phyloP scores from a whole-genome alignment of 768 basidiomycete species.

The Leccinum disarticulatum region DNA sequence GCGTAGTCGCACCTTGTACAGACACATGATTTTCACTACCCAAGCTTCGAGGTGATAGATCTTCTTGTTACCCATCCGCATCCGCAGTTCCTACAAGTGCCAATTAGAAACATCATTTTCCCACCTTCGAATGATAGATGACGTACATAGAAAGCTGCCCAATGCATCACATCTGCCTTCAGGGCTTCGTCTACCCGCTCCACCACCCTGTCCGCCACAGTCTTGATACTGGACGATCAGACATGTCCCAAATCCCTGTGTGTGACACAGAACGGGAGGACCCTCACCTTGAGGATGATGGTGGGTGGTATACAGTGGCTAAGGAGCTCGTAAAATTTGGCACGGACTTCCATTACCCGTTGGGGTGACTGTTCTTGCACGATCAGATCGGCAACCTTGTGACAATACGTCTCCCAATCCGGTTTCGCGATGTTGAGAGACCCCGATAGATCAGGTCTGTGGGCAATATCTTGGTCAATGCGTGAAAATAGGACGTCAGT shows the following conservation, averaged over 20 bases:
- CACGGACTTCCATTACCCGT: constrained; percentile 87
- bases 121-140: background rate
- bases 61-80: constrained; percentile 90
- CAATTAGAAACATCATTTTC: background rate
- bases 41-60: constrained; percentile 98
- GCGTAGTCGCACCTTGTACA: constrained; percentile 63
- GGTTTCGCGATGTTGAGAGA: constrained; percentile 86
- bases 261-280: background rate
- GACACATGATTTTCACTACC: constrained; percentile 93
- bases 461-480: constrained; percentile 2
- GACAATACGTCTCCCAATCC: constrained; percentile 99
- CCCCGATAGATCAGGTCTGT: constrained; percentile 80
- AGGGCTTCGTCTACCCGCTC: constrained; percentile 86
- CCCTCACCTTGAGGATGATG: constrained; percentile 79
- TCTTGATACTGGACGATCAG: constrained; percentile 48
- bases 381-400: constrained; percentile 88
- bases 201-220: constrained; percentile 84
- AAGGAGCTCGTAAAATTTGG: constrained; percentile 91
- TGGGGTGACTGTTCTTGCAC: constrained; percentile 86
- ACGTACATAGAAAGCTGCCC: constrained; percentile 94
- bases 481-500: background rate
- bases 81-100: constrained; percentile 76
- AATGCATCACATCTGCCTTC: constrained; percentile 94
- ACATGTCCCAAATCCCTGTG: background rate
- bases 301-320: constrained; percentile 97